phyloP scores from a whole-genome alignment of 257 asterid species.

The Leptodermis oblonga region DNA sequence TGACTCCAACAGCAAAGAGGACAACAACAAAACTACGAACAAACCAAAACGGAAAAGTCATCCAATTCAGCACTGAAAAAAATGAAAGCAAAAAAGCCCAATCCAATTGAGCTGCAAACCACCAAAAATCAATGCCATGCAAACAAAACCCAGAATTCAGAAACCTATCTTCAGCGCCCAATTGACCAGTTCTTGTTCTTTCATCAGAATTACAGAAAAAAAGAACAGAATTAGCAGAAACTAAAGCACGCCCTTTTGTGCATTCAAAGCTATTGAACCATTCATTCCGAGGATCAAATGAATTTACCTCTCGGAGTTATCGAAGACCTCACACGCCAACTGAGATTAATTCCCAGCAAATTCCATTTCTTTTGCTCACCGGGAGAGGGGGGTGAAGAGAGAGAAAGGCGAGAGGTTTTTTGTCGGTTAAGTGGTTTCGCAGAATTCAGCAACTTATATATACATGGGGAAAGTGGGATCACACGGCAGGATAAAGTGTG shows the following conservation, averaged over 20 bases:
- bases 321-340: not conserved
- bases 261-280: not conserved
- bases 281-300: not conserved
- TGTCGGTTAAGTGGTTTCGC: not conserved
- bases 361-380: not conserved
- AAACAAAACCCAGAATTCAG: slow-evolving; percentile 1
- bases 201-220: no score
- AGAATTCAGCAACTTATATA: not conserved
- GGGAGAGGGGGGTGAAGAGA: not conserved
- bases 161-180: not conserved
- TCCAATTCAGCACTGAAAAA: not conserved
- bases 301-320: not conserved
- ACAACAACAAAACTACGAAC: not conserved
- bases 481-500: not conserved
- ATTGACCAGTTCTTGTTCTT: not conserved
- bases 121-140: slow-evolving; percentile 11
- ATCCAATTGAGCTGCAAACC: not conserved
- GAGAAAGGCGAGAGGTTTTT: not conserved
- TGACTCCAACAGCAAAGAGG: not conserved
- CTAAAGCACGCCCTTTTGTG: no score
- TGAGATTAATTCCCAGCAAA: not conserved
- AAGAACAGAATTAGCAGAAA: no score
- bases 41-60: not conserved
- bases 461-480: not conserved
- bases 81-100: no score